Conservation (phyloP, 257 asterid species). For the Solanum gandarillasii region DNA sequence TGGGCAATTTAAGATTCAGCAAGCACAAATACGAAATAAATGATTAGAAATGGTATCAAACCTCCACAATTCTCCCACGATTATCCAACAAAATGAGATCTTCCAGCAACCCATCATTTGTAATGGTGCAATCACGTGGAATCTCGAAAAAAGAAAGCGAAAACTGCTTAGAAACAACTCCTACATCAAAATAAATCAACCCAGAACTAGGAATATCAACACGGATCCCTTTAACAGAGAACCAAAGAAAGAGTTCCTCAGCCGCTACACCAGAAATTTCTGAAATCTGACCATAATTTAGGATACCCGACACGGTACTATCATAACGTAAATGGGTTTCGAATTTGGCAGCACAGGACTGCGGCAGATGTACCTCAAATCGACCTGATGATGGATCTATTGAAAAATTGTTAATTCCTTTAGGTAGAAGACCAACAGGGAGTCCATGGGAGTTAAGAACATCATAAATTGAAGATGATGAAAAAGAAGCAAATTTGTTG, state of each 20-base stretch:
- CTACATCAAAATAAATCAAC: conserved; percentile 81
- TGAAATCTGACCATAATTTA: conserved; percentile 34
- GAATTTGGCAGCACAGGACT: conserved; percentile 62
- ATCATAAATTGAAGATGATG: conserved; percentile 32
- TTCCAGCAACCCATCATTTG: neutral
- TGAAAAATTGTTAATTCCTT: conserved; percentile 39
- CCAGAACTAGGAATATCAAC: conserved; percentile 89
- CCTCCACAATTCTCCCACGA: conserved; percentile 28
- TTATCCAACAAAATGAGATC: conserved; percentile 15
- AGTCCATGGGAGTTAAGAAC: conserved; percentile 46
- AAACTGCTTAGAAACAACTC: conserved; percentile 73
- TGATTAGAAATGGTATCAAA: conserved; percentile 4
- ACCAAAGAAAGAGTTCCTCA: conserved; percentile 79
- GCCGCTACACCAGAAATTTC: conserved; percentile 65
- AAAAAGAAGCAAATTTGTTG: neutral
- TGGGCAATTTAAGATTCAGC: too few species aligned
- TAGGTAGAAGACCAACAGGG: conserved; percentile 75
- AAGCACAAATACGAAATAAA: neutral
- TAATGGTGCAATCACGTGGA: conserved; percentile 60
- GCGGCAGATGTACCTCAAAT: conserved; percentile 45
- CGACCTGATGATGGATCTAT: conserved; percentile 42
- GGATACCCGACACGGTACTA: conserved; percentile 45
- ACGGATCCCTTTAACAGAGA: conserved; percentile 59
- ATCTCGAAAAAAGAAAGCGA: conserved; percentile 68
- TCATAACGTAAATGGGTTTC: conserved; percentile 63